These are phyloP conservation scores for Populus davidiana DNA, from an alignment of 345 rosid genomes.

Conservation along the genomic window DNA sequence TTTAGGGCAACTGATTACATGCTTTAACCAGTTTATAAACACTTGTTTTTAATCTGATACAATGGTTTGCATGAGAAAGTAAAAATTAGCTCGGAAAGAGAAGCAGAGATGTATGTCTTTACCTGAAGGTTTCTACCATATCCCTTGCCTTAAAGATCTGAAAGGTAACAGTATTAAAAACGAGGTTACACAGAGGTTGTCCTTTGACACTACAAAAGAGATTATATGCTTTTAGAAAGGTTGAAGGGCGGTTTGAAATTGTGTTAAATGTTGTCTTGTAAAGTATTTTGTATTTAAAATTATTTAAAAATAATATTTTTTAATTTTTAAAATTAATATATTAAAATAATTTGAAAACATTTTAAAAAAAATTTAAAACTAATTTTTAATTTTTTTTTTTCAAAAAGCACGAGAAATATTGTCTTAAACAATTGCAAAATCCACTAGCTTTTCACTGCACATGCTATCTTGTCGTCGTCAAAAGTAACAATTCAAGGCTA, in stretches of 20 bases:
- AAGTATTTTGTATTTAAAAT: no score
- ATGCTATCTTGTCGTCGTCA: not conserved
- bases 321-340: no score
- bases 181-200: not conserved
- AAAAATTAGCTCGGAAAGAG: not conserved
- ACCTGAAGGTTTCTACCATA: not conserved
- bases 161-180: not conserved
- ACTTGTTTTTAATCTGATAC: not conserved
- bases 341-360: no score
- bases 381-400: no score
- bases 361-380: no score
- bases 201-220: not conserved
- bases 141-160: not conserved
- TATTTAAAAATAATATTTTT: no score
- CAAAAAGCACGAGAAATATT: no score
- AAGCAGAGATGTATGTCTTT: not conserved
- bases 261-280: no score
- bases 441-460: not conserved
- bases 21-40: not conserved
- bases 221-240: not conserved
- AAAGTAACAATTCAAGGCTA: not conserved
- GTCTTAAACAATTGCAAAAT: no score
- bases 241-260: no score
- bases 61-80: not conserved
- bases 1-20: not conserved